Evolutionary conservation across 2,329 filamentous ascomycete species (phyloP).

Genomic region (Elsinoe ampelina): DNA sequence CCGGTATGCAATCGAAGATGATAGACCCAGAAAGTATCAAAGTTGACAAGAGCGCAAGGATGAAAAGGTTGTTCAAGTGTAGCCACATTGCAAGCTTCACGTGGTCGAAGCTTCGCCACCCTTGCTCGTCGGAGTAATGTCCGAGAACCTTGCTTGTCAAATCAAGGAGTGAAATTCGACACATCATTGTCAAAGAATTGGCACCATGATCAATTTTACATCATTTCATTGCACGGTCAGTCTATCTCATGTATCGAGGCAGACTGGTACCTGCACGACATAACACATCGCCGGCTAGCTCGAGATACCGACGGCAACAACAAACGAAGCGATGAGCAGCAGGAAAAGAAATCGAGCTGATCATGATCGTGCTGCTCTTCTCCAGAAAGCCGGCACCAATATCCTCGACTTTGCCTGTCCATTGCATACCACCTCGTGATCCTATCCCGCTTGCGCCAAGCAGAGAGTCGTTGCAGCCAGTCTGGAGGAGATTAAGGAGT

Average conservation of each 20-base stretch:
- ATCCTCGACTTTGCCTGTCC: background rate
- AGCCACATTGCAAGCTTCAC: background rate
- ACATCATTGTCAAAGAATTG: background rate
- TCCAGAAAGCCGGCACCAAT: no score
- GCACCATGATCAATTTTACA: constrained; percentile 7
- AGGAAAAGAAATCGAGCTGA: background rate
- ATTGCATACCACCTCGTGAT: background rate
- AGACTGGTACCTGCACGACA: constrained; percentile 12
- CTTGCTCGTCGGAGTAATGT: no score
- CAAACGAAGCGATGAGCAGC: constrained; percentile 6
- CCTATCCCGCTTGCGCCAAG: background rate
- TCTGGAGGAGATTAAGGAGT: constrained; percentile 8
- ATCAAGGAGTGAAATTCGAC: background rate
- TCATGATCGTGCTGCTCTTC: background rate
- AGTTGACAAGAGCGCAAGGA: background rate
- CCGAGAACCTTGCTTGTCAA: no score
- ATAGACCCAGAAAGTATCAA: background rate
- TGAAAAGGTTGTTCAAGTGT: background rate
- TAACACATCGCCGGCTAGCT: constrained; percentile 6
- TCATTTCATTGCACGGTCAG: constrained; percentile 12
- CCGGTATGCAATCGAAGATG: background rate
- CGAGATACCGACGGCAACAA: background rate
- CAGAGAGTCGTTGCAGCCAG: background rate
- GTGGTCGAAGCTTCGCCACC: background rate
- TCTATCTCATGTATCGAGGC: constrained; percentile 11